Conservation (phyloP, 129 eudicot genomes). For the Escallonia rubra region DNA sequence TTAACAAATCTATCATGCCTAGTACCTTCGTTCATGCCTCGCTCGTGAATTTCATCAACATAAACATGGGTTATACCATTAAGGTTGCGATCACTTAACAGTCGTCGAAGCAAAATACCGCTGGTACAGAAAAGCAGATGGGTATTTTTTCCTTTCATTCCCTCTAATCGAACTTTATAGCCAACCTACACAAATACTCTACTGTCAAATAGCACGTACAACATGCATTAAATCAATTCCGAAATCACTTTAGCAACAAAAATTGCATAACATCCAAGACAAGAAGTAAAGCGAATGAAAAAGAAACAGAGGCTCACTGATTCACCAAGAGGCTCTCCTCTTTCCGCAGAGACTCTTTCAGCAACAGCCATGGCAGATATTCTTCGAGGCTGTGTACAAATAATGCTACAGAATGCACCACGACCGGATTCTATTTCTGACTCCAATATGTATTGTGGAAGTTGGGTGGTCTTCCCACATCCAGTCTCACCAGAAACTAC, state of each 20-base stretch:
- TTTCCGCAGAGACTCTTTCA: slow-evolving; percentile 94
- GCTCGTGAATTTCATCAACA: slow-evolving; percentile 99
- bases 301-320: slow-evolving; percentile 45
- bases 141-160: slow-evolving; percentile 94
- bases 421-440: slow-evolving; percentile 98
- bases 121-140: slow-evolving; percentile 98
- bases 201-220: not conserved
- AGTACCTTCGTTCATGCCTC: slow-evolving; percentile 99
- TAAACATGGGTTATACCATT: slow-evolving; percentile 93
- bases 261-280: not conserved
- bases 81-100: slow-evolving; percentile 87
- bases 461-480: slow-evolving; percentile 99
- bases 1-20: slow-evolving; percentile 4
- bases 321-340: slow-evolving; percentile 99
- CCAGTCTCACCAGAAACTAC: slow-evolving; percentile 99
- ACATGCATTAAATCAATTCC: too few species aligned
- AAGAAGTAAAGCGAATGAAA: not conserved
- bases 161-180: slow-evolving; percentile 95
- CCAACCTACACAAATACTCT: slow-evolving; percentile 68
- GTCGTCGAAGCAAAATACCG: slow-evolving; percentile 92
- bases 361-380: slow-evolving; percentile 97
- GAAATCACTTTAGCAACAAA: too few species aligned
- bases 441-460: slow-evolving; percentile 94
- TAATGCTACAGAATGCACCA: slow-evolving; percentile 93
- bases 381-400: slow-evolving; percentile 98